Conservation (phyloP, 2,329 filamentous ascomycete species). For the Metarhizium anisopliae region DNA sequence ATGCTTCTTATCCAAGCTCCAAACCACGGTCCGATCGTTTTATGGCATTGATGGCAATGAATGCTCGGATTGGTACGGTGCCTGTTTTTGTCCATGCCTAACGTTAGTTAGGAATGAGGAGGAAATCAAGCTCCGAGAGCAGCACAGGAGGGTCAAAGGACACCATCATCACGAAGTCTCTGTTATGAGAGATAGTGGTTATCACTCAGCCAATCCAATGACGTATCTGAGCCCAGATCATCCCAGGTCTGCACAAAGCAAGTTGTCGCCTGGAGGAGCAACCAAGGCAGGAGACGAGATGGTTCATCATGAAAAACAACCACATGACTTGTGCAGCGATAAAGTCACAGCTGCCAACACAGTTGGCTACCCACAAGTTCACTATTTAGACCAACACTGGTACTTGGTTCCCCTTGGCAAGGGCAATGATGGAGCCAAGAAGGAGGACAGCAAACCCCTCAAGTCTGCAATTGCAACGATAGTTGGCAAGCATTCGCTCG, state of each 20-base stretch:
- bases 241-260: conserved; percentile 1
- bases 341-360: neutral
- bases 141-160: conserved; percentile 5
- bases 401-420: conserved; percentile 8
- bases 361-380: conserved; percentile 5
- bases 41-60: conserved; percentile 22
- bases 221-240: conserved; percentile 5
- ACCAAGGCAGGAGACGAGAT: neutral
- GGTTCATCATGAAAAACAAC: neutral
- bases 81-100: conserved; percentile 19
- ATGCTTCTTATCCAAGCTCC: conserved; percentile 18
- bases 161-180: conserved; percentile 4
- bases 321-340: neutral
- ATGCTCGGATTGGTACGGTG: conserved; percentile 14
- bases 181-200: conserved; percentile 8
- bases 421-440: neutral
- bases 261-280: neutral
- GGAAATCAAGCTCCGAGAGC: conserved; percentile 23
- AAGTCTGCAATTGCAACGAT: conserved; percentile 1
- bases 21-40: conserved; percentile 20
- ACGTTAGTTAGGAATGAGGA: conserved; percentile 21
- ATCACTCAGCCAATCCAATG: conserved; percentile 16
- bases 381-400: conserved; percentile 9
- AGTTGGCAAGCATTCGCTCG: conserved; percentile 6
- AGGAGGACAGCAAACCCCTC: neutral